Conservation (phyloP, 371 early-diverging fungal genomes). For the Apophysomyces ossiformis region DNA sequence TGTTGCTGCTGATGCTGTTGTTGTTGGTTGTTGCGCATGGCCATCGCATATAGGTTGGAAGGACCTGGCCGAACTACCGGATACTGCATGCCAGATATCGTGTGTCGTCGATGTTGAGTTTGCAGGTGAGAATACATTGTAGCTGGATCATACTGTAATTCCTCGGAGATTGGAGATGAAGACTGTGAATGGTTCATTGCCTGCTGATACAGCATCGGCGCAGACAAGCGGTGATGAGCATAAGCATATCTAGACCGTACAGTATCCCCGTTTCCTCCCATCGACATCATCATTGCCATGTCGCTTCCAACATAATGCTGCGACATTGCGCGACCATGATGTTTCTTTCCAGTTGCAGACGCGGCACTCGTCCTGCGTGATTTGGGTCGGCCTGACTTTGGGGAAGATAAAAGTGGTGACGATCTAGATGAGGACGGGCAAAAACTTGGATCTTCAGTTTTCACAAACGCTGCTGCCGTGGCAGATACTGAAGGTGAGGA, state of each 20-base stretch:
- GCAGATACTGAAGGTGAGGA: background rate
- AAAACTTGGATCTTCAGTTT: constrained; percentile 4
- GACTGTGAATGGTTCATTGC: constrained; percentile 1
- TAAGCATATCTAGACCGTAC: constrained; percentile 1
- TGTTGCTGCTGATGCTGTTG: constrained; percentile 18
- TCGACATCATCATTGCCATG: constrained; percentile 6
- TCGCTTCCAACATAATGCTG: constrained; percentile 7
- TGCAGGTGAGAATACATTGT: background rate
- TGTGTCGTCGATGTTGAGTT: constrained; percentile 25
- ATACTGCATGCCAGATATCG: constrained; percentile 19
- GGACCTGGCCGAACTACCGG: background rate
- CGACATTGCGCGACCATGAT: constrained; percentile 2
- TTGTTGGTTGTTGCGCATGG: constrained; percentile 28
- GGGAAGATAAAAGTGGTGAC: constrained; percentile 4
- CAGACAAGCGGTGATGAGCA: constrained; percentile 6
- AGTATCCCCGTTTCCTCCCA: constrained; percentile 3
- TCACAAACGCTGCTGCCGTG: background rate
- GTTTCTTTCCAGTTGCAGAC: background rate
- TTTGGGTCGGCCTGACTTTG: background rate
- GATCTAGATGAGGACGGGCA: background rate
- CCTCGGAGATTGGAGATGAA: background rate
- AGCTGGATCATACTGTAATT: background rate
- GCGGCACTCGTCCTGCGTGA: background rate
- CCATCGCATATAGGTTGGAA: constrained; percentile 25
- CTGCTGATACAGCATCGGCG: constrained; percentile 3